A percentile compares a stretch with the other conserved stretches of the same genome.
phyloP scores from a whole-genome alignment of 2,329 filamentous ascomycete species.

The Shiraia bambusicola region DNA sequence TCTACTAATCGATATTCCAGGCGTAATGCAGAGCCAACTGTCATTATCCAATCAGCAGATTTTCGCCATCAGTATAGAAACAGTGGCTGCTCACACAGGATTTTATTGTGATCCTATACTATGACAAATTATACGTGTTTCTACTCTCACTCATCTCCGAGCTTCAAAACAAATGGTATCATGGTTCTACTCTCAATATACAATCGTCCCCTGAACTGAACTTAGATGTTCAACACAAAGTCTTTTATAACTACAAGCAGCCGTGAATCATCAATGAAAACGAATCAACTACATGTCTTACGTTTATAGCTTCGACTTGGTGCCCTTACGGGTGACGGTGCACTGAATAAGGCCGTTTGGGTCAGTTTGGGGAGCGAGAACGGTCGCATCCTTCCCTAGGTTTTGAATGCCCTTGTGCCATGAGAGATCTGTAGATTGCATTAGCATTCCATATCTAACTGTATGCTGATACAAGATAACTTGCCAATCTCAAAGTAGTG shows the following conservation, averaged over 20 bases:
- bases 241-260: conserved; percentile 19
- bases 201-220: conserved; percentile 9
- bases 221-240: conserved; percentile 10
- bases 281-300: conserved; percentile 1
- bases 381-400: conserved; percentile 91
- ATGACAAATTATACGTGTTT: neutral
- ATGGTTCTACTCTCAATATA: conserved; percentile 29
- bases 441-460: conserved; percentile 6
- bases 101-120: neutral
- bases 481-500: conserved; percentile 96
- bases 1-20: too few species aligned
- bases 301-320: conserved; percentile 48
- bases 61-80: too few species aligned
- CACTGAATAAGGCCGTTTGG: conserved; percentile 97
- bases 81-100: neutral
- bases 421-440: conserved; percentile 67
- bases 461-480: conserved; percentile 35
- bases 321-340: conserved; percentile 67
- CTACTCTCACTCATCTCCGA: conserved; percentile 20
- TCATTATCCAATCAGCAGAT: too few species aligned
- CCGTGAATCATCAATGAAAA: conserved; percentile 10
- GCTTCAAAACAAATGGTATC: conserved; percentile 25
- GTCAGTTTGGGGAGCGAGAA: conserved; percentile 88
- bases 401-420: conserved; percentile 97
- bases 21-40: too few species aligned